Conservation (phyloP, 768 basidiomycete genomes). For the Lentinus brumalis region DNA sequence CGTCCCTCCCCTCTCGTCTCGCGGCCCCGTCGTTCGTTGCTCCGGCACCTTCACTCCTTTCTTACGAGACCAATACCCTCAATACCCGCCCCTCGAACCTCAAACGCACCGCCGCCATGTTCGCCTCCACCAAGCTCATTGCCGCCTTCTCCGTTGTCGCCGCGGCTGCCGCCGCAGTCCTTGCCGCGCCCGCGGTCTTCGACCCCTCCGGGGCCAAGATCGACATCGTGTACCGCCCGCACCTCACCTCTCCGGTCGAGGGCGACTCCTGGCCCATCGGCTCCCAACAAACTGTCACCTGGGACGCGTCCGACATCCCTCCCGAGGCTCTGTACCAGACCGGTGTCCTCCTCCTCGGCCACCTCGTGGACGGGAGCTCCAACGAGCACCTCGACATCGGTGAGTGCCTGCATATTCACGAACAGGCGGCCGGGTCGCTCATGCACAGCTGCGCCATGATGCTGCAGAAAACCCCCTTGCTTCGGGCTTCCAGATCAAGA, state of each 20-base stretch:
- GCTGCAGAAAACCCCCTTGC: constrained; percentile 46
- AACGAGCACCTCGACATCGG: constrained; percentile 54
- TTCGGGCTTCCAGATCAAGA: constrained; percentile 39
- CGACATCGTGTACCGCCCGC: constrained; percentile 43
- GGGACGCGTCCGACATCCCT: constrained; percentile 47
- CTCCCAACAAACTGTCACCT: constrained; percentile 41
- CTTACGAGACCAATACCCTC: constrained; percentile 6
- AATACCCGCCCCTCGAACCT: neutral
- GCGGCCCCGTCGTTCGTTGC: constrained; percentile 11
- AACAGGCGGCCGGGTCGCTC: neutral
- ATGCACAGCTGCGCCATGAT: neutral
- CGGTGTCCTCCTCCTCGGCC: constrained; percentile 50
- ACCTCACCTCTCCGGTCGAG: constrained; percentile 41
- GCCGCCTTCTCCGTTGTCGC: constrained; percentile 28
- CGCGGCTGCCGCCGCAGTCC: constrained; percentile 33
- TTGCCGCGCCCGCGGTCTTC: constrained; percentile 29
- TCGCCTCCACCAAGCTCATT: constrained; percentile 21
- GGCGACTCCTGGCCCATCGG: constrained; percentile 41
- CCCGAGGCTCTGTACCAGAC: constrained; percentile 34
- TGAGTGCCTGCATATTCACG: constrained; percentile 31
- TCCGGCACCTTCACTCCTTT: neutral
- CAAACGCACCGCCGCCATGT: constrained; percentile 6
- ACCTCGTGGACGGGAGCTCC: constrained; percentile 30
- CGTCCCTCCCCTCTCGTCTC: neutral
- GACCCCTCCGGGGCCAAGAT: constrained; percentile 30